These are phyloP conservation scores for Prototheca stagnorum DNA, from an alignment of 163 green algal genomes.

Conservation along the genomic window DNA sequence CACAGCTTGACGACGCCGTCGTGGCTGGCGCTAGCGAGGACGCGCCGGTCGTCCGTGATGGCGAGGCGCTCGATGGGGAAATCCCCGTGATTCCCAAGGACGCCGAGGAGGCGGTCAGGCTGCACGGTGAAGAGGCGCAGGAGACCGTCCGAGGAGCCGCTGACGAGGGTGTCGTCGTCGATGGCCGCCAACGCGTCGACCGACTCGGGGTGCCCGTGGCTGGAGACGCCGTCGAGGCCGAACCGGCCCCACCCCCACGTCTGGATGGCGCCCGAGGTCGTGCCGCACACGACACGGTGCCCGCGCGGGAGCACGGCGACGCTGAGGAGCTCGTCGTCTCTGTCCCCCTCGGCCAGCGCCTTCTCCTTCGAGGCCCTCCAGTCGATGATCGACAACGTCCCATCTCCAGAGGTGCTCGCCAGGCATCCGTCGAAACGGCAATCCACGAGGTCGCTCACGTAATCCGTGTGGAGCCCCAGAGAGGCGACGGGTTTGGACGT, in stretches of 20 bases:
- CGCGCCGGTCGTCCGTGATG: constrained; percentile 19
- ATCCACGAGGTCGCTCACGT: constrained; percentile 49
- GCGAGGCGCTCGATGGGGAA: constrained; percentile 63
- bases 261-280: constrained; percentile 56
- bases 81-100: constrained; percentile 56
- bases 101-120: constrained; percentile 75
- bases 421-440: constrained; percentile 21
- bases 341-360: constrained; percentile 50
- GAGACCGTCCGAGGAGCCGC: constrained; percentile 62
- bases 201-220: constrained; percentile 65
- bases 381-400: constrained; percentile 58
- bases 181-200: constrained; percentile 65
- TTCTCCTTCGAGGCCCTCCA: constrained; percentile 15
- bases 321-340: constrained; percentile 78
- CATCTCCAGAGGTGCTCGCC: constrained; percentile 49
- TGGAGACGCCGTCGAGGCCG: constrained; percentile 60
- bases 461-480: constrained; percentile 64
- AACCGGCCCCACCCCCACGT: constrained; percentile 77
- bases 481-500: too few relatives aligned
- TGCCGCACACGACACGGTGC: constrained; percentile 68
- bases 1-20: constrained; percentile 56
- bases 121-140: constrained; percentile 64
- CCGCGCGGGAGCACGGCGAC: constrained; percentile 54
- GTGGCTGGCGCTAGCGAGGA: constrained; percentile 48
- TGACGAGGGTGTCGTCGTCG: constrained; percentile 73